Evolutionary conservation across 2,329 filamentous ascomycete genomes (phyloP), one percentile per base, ranked within the genome.

Genomic region (Leptographium radiaticola): DNA sequence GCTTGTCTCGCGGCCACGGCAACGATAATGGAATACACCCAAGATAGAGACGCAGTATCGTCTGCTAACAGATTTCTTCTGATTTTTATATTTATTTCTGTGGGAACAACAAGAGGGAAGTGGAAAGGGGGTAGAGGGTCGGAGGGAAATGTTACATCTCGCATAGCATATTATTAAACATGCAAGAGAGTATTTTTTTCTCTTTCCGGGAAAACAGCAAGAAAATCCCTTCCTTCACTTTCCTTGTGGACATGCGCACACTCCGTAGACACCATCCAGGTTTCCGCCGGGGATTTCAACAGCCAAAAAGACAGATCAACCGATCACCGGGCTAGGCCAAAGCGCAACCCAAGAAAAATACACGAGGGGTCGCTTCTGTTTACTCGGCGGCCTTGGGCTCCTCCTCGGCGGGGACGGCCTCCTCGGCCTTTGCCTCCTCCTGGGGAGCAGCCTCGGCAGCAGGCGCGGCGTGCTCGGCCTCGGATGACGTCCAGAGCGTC

Each of bases 401-500:
- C 69, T 83, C 79, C 54, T 73, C 65, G 55, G 75, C 47, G n/a
- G 56, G 62, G 55, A 73, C 69, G 57, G 77, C 71, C 57, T 74
- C 71, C 59, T 74, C 73, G 56, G 82, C 69, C 59, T 82, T 73
- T 63, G 76, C 73, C 65, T 82, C 81, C 56, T 76, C 67, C 59
- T 77, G 73, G 56, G 81, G 70, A 57, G 78, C 71, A 57, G 74
- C 69, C 63, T 79, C 74, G 58, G 71, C 61, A 47, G 62, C 69
- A 57, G 70, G 71, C 59, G 79, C 76, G 62, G 85, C 75, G 65
- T 87, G 81, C 79, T 97, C 93, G 60, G 90, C 88, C 82, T 97
- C 93, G 63, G 91, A 97, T 58, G 91, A 97, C 67, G 93, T 97
- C 93, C 93, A 97, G 73, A 97, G 89, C 62, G 93, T 97, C 90